Evolutionary conservation across 2,329 filamentous ascomycete genomes (phyloP), one percentile per base, ranked within the genome.

Genomic region (Periconia sp.): DNA sequence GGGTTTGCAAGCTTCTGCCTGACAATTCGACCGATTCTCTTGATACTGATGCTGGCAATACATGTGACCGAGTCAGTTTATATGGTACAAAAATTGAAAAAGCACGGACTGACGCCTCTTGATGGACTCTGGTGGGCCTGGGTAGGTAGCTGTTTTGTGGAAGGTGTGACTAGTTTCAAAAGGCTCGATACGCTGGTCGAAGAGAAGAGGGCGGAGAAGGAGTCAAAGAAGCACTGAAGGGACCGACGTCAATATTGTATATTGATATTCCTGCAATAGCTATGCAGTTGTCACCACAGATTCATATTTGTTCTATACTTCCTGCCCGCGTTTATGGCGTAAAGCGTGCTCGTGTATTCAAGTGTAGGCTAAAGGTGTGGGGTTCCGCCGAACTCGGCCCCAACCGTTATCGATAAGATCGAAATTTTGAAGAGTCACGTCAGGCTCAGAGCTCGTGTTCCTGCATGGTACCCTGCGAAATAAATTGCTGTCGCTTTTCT

Each of bases 1-100:
- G 74, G 75, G 1, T 85, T 89, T 8, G 77, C 82, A 2, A 65
- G 61, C 2, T 79, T 80, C 43, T 86, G 83, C 56, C 74, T 77
- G 50, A 79, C 75, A 64, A 68, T 88, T 1, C 83, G 86, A 49
- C 79, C 79, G 35, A 63, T 72, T 11, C 72, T 92, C 29, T 73
- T 87, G 40, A 56, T 73, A 15, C 74, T 81, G 1, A 80, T 92
- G 43, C 3, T 89, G 1, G 74, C 61, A 0, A 79, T 89, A 10
- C 92, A 96, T 69, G 16, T 76, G 0, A 45, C 68, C 3, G 92
- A 96, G 74, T 71, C 77, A n/a, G 70, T 71, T 31, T 43, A 70
- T 17, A 73, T 84, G 66, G 69, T 69, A 5, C 69, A 57, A 39
- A 74, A 75, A 50, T 60, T 85, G 63, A 65, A 63, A 40, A 77